Base-by-base conservation (phyloP, 1,139 yeast species). In the Suhomyces taliae region DNA sequence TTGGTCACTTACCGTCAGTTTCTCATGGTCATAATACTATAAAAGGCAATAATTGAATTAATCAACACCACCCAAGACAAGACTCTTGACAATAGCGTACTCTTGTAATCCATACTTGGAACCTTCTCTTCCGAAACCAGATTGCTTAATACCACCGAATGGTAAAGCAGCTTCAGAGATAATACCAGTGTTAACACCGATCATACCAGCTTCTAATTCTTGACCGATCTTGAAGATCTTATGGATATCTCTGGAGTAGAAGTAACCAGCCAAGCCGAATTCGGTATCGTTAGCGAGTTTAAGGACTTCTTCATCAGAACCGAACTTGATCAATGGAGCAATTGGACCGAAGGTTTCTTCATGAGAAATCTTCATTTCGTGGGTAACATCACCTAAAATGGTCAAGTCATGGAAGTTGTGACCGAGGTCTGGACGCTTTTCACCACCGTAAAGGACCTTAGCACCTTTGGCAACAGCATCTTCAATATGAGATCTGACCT, bases 211-310 rank as follows among this genome's bases (percentile, higher is more conserved):
- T 51, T 75, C 76, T 51, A 75, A 61, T 11, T 64, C 70, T 53
- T 72, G 77, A 11, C 74, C 67, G 57, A 72, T 66, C 35, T 79
- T 74, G 72, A 83, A 81, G 12, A 86, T 72, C 37, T 84, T 83
- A 52, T 79, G 71, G 48, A 86, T 67, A 49, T 61, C 69, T 50
- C 69, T 70, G 5, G 76, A 62, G 56, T 66, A 74, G 9, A 75
- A 64, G 58, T 74, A 74, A 2, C 78, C 72, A 7, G 79, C 76
- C 56, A 75, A 72, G 11, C 80, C 80, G 44, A 61, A 71, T 10
- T 69, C 70, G 19, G 78, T 65, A 48, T 68, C 70, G 53, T 75
- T 75, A 51, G 77, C 69, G 54, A 58, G 60, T 12, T 56, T 44
- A 27, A 75, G 53, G 1, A 70, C 79, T 53, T 75, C 74, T 43